Evolutionary conservation across 1,284 basidiomycete species (phyloP), one percentile per base, ranked within the genome.

Genomic region (Microstroma glucosiphilum): DNA sequence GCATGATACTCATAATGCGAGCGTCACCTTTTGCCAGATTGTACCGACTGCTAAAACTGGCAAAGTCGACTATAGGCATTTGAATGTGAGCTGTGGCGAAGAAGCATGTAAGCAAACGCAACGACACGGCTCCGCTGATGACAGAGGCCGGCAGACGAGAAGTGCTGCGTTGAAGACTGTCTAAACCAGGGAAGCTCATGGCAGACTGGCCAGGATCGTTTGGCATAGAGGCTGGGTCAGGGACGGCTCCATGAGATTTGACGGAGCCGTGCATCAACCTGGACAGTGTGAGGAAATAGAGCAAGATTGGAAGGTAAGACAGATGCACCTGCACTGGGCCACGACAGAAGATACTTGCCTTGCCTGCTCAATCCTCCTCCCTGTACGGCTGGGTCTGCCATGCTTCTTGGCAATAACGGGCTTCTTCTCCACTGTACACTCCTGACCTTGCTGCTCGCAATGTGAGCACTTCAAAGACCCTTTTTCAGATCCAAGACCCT

Each of bases 331-430:
- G 15, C 4, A 25, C 13, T 54, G 7, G 21, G 6, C 21, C 13
- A 54, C 25, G 6, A 13, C 17, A 2, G 21, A 2, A 25, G 21
- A 17, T 17, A 54, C 51, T 54, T 21, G 30, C 25, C 63, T 68
- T 1, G 75, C 75, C 49, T 77, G 69, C 61, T 78, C 76, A 58
- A 78, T 78, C 12, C 76, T 67, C 60, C 73, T 76, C 6, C 76
- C 76, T 1, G 74, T 74, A 6, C 76, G 68, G 51, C 72, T 70
- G 4, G 76, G 76, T 23, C 76, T 67, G 30, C 30, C 30, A 37
- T 37, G 30, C 30, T 37, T 37, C 30, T 37, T 37, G 30, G 9
- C 30, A 4, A 9, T 9, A 37, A 37, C 4, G 3, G 30, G 30
- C 9, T 9, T 37, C 30, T 37, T 37, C 30, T 37, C 9, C 30